Base-by-base conservation (phyloP, 208 protist genomes). In the Trypanosoma brucei region DNA sequence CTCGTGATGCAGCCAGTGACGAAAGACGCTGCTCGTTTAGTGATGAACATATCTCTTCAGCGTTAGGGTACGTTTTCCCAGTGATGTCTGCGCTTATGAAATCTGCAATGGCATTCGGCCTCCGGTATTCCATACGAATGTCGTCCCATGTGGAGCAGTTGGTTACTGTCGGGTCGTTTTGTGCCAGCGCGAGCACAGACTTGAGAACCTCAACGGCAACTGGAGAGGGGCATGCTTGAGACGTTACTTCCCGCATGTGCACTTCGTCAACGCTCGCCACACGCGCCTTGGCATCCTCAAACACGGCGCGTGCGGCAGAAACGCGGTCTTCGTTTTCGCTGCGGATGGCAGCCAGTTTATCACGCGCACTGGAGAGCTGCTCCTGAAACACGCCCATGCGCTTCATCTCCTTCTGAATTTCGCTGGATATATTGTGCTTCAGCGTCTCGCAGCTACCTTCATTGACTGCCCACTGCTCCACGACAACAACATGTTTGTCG, bases 261-360 rank as follows among this genome's bases (percentile, higher is more conserved):
- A 85, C 74, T 52, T 89, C 83, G 34, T 85, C 76, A 9, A 89
- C 55, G 13, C 31, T 46, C 57, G 72, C 70, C 36, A 81, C 35
- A 3, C 48, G 38, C 37, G 69, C 58, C 33, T 76, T 74, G 2
- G 74, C 72, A 9, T 11, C 52, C 55, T 89, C 75, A 49, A 79
- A 85, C 45, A 44, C 58, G 50, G 58, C 57, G 3, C 70, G 73
- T 4, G 71, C 76, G 9, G 61, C 65, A 11, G 73, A 76, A 6
- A 89, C 79, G 5, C 71, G 63, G 54, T 89, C 83, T 51, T 89
- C 83, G 48, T 89, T 89, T 57, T 70, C 60, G 50, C 83, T 84
- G 37, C 83, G 79, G 52, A 86, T 79, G 8, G 70, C 65, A 9
- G 83, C 83, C 51, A 89, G 57, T 31, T 51, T 75, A 30, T 86